These are phyloP conservation scores for Hypoxylon lienhwacheense DNA, from an alignment of 495 filamentous ascomycete genomes.

Conservation along the genomic window DNA sequence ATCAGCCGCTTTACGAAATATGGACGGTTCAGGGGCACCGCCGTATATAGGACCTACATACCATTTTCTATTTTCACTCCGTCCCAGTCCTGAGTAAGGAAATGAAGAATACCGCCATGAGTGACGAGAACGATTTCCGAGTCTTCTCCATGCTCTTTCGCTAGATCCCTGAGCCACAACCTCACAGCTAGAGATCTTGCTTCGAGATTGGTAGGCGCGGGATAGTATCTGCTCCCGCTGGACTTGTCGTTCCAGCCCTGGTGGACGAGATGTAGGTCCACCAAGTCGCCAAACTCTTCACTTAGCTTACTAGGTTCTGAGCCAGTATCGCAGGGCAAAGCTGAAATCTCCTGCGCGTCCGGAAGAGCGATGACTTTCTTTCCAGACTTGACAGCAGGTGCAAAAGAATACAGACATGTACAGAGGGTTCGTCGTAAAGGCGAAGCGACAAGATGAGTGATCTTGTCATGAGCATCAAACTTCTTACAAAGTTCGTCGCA, in stretches of 20 bases:
- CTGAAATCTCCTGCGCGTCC: conserved; percentile 78
- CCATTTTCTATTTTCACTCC: conserved; percentile 59
- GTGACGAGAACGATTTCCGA: conserved; percentile 66
- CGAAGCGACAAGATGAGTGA: conserved; percentile 77
- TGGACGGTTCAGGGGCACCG: neutral
- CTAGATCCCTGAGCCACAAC: conserved; percentile 63
- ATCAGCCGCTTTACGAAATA: neutral
- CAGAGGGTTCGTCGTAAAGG: conserved; percentile 83
- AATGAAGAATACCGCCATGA: conserved; percentile 58
- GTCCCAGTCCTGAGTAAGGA: conserved; percentile 82
- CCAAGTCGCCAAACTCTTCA: conserved; percentile 60
- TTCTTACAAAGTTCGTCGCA: conserved; percentile 61
- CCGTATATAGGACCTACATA: conserved; percentile 30
- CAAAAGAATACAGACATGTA: conserved; percentile 75
- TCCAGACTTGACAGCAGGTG: conserved; percentile 44
- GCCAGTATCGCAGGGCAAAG: conserved; percentile 79
- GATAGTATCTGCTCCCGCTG: conserved; percentile 57
- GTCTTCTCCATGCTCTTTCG: conserved; percentile 52
- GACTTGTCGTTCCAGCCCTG: conserved; percentile 73
- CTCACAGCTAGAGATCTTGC: conserved; percentile 66
- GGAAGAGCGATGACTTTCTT: conserved; percentile 67
- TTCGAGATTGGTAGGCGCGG: conserved; percentile 59
- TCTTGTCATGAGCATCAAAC: conserved; percentile 65
- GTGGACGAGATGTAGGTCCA: conserved; percentile 63
- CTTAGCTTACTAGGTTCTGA: conserved; percentile 54